These are phyloP conservation scores for Neurospora sp. DNA, from an alignment of 2,329 filamentous ascomycete species.

Conservation along the genomic window DNA sequence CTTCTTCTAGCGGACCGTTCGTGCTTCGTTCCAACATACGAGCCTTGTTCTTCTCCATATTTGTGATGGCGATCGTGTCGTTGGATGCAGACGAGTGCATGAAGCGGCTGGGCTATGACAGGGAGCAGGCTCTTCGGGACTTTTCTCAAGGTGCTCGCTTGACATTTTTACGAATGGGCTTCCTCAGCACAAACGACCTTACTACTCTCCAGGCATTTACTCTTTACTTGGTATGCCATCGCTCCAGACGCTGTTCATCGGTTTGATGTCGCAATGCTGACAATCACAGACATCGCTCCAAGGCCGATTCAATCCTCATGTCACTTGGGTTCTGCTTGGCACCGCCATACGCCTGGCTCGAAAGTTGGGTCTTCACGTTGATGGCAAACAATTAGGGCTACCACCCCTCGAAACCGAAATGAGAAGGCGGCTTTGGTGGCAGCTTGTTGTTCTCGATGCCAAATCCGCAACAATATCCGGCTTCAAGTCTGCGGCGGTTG, in stretches of 20 bases:
- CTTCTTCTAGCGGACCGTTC: slow-evolving; percentile 44
- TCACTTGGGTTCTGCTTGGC: slow-evolving; percentile 51
- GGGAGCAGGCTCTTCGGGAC: slow-evolving; percentile 38
- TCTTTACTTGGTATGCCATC: slow-evolving; percentile 40
- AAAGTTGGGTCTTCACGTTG: slow-evolving; percentile 57
- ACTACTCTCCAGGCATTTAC: slow-evolving; percentile 48
- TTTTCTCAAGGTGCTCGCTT: slow-evolving; percentile 43
- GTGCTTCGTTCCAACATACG: slow-evolving; percentile 48
- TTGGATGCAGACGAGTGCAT: slow-evolving; percentile 45
- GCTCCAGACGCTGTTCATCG: not conserved
- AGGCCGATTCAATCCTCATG: slow-evolving; percentile 48
- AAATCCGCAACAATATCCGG: slow-evolving; percentile 49
- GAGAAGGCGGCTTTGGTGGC: slow-evolving; percentile 58
- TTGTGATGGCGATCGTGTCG: slow-evolving; percentile 48
- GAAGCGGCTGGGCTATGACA: slow-evolving; percentile 38
- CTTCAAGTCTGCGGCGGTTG: slow-evolving; percentile 41
- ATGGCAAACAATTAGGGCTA: slow-evolving; percentile 45
- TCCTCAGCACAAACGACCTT: slow-evolving; percentile 49
- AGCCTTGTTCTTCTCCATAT: slow-evolving; percentile 55
- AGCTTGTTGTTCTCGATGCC: slow-evolving; percentile 47
- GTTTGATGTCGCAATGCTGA: slow-evolving; percentile 8
- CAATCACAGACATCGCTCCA: slow-evolving; percentile 41
- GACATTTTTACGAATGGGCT: slow-evolving; percentile 41
- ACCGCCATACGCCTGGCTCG: slow-evolving; percentile 53
- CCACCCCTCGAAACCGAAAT: slow-evolving; percentile 57